These are phyloP conservation scores for Pleodorina starrii DNA, from an alignment of 139 green algal species.

Conservation along the genomic window DNA sequence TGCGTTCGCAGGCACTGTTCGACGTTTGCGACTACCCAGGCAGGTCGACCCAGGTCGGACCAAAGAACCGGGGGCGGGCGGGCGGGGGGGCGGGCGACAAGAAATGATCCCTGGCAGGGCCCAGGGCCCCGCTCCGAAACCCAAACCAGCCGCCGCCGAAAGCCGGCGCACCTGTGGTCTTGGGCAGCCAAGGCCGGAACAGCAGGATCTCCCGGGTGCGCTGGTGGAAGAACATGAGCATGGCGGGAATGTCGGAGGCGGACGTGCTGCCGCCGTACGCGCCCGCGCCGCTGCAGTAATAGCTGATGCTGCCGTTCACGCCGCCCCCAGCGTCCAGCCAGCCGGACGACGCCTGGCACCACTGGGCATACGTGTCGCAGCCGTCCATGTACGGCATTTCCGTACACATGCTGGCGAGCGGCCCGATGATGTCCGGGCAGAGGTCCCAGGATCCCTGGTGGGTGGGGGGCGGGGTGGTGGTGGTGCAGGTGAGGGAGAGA, in stretches of 20 bases:
- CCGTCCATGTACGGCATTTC: constrained; percentile 56
- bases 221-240: constrained; percentile 74
- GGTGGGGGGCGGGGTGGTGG: too few species aligned
- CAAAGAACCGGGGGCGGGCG: too few species aligned
- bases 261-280: background rate
- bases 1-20: too few species aligned
- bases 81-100: background rate
- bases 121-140: too few species aligned
- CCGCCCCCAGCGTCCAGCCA: background rate
- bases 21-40: too few species aligned
- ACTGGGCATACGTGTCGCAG: constrained; percentile 33
- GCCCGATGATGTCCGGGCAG: constrained; percentile 54
- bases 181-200: constrained; percentile 58
- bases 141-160: background rate
- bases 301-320: background rate
- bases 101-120: background rate
- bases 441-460: background rate
- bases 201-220: constrained; percentile 57
- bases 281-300: constrained; percentile 14
- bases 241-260: constrained; percentile 53
- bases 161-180: constrained; percentile 33
- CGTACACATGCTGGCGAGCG: constrained; percentile 50
- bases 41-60: too few species aligned
- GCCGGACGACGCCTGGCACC: constrained; percentile 32
- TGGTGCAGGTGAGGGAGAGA: background rate